Percentiles rank a stretch among this genome's conserved stretches.
Evolutionary conservation across 2,329 filamentous ascomycete genomes (phyloP).

Genomic region (Exophiala sp.): DNA sequence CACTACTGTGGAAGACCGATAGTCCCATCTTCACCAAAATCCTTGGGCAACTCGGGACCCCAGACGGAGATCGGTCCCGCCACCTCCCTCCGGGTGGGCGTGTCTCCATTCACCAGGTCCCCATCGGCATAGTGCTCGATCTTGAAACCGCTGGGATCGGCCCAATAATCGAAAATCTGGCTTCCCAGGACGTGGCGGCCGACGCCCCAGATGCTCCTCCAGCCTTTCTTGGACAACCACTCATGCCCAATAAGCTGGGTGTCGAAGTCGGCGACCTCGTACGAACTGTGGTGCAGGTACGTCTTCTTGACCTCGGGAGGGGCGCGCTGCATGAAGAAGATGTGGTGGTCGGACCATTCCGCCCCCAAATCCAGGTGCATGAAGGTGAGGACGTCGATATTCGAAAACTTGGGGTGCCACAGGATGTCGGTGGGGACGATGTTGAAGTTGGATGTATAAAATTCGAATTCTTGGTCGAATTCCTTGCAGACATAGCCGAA

Average conservation of each 20-base stretch:
- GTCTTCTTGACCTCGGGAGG: slow-evolving; percentile 17
- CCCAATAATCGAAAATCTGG: slow-evolving; percentile 73
- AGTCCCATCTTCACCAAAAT: not conserved
- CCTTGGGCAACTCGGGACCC: not conserved
- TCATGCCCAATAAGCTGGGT: slow-evolving; percentile 67
- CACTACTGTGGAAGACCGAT: not conserved
- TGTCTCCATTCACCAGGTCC: not conserved
- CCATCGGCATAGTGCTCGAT: slow-evolving; percentile 61
- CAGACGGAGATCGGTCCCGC: not conserved
- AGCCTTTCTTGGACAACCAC: slow-evolving; percentile 61
- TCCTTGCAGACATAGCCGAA: slow-evolving; percentile 40
- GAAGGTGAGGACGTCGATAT: slow-evolving; percentile 43
- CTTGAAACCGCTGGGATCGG: slow-evolving; percentile 59
- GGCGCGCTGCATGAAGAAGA: slow-evolving; percentile 44
- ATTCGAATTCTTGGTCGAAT: slow-evolving; percentile 36
- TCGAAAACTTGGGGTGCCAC: slow-evolving; percentile 34
- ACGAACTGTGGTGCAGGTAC: slow-evolving; percentile 65
- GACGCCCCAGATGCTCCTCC: slow-evolving; percentile 66
- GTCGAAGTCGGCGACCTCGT: slow-evolving; percentile 69
- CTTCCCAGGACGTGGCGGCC: slow-evolving; percentile 66
- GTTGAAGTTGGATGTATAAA: slow-evolving; percentile 47
- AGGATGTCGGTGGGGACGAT: slow-evolving; percentile 46
- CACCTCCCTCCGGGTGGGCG: not conserved
- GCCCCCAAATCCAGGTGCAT: slow-evolving; percentile 49
- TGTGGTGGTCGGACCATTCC: slow-evolving; percentile 49